Evolutionary conservation across 192 early-diverging fungal species (phyloP).

Genomic region (Paraglomus occultum): DNA sequence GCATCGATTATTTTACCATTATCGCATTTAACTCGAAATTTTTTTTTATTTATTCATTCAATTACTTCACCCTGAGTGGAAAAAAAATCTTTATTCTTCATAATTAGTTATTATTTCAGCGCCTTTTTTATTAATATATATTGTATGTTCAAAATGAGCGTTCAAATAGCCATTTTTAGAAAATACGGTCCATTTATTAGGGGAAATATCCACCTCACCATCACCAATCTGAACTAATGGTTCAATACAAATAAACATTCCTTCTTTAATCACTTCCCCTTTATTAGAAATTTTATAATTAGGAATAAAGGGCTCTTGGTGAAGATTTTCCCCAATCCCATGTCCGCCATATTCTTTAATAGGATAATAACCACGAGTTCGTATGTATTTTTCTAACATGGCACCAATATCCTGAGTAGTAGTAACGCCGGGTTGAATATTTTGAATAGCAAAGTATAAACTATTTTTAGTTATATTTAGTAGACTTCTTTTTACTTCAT

Average conservation of each 20-base stretch:
- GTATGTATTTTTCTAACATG: constrained; percentile 15
- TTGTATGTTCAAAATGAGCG: constrained; percentile 19
- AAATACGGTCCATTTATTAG: constrained; percentile 11
- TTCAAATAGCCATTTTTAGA: constrained; percentile 18
- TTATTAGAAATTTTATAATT: constrained; percentile 9
- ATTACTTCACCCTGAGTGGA: not conserved
- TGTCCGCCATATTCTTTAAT: constrained; percentile 25
- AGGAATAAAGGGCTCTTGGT: constrained; percentile 10
- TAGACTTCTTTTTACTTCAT: constrained; percentile 10
- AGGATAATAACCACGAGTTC: not conserved
- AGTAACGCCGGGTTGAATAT: constrained; percentile 7
- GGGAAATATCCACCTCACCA: not conserved
- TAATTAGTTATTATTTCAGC: constrained; percentile 22
- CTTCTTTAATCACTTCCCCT: not conserved
- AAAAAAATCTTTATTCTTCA: constrained; percentile 4
- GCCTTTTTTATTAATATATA: not conserved
- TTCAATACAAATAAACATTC: constrained; percentile 27
- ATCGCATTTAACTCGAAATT: no score
- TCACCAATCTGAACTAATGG: constrained; percentile 12
- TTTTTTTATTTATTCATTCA: no score
- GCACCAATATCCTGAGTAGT: constrained; percentile 15
- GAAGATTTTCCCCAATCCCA: constrained; percentile 7
- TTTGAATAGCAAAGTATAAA: constrained; percentile 22
- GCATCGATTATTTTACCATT: no score
- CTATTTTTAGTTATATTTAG: constrained; percentile 18